phyloP scores from a whole-genome alignment of 495 filamentous ascomycete species.

The Penicillium atrosanguineum region DNA sequence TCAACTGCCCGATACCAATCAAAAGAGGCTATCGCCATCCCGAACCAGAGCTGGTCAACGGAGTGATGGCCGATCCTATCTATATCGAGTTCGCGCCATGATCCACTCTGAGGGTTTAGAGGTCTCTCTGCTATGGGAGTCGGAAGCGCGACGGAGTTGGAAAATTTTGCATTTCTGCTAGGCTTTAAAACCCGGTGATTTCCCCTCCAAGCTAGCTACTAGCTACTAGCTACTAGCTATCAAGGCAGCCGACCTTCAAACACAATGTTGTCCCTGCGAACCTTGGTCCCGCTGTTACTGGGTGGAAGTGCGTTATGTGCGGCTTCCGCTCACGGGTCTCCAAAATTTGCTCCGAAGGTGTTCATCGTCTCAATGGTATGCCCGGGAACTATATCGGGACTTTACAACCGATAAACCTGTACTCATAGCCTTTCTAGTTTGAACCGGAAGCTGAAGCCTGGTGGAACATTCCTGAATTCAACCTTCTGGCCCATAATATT shows the following conservation, averaged over 20 bases:
- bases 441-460: constrained; percentile 64
- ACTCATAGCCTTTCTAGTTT: constrained; percentile 47
- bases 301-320: constrained; percentile 10
- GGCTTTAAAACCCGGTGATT: not conserved
- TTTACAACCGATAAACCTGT: not conserved
- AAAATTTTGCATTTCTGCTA: not conserved
- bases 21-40: constrained; percentile 3
- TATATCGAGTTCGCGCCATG: not conserved
- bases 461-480: constrained; percentile 60
- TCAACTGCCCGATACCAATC: constrained; percentile 16
- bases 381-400: not conserved
- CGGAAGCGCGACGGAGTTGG: not conserved
- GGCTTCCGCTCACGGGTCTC: constrained; percentile 4
- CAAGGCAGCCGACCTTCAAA: not conserved
- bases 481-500: constrained; percentile 63
- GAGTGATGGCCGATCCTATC: constrained; percentile 10
- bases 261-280: constrained; percentile 13
- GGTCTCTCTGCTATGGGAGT: not conserved
- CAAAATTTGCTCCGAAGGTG: constrained; percentile 58
- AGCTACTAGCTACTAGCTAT: not conserved
- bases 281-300: constrained; percentile 18
- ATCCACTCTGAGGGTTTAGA: constrained; percentile 7
- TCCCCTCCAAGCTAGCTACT: not conserved
- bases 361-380: constrained; percentile 70
- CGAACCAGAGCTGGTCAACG: constrained; percentile 4